Evolutionary conservation across 176 grass and related monocot species (phyloP).

Genomic region (Chloris gayana): DNA sequence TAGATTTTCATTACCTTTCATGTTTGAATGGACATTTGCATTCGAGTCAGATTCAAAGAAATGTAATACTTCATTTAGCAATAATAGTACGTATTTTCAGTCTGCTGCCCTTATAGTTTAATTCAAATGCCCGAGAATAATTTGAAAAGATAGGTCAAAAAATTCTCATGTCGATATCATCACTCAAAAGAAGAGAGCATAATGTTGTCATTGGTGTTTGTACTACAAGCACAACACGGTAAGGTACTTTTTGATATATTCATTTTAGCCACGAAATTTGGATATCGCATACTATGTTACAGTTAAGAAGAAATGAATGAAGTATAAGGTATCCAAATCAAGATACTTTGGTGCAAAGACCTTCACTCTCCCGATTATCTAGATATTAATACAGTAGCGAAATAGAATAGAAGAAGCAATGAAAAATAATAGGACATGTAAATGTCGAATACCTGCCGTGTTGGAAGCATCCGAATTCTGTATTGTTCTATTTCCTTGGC

Average conservation of each 20-base stretch:
- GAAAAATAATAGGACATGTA: not conserved
- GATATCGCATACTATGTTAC: not conserved
- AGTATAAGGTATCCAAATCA: not conserved
- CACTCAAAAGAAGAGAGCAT: not conserved
- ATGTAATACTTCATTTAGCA: not conserved
- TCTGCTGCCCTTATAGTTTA: not conserved
- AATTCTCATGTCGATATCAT: not conserved
- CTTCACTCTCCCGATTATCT: not conserved
- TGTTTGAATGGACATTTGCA: not conserved
- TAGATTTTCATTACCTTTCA: not conserved
- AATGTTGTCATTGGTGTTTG: not conserved
- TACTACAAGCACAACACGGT: not conserved
- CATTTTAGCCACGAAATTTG: not conserved
- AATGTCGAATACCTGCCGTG: constrained; percentile 62
- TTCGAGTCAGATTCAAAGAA: not conserved
- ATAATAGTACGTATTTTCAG: not conserved
- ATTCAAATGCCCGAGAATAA: not conserved
- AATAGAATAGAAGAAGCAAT: not conserved
- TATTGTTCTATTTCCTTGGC: constrained; percentile 88
- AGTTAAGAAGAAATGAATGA: constrained; percentile 17
- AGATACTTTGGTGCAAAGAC: no score
- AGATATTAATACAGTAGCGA: not conserved
- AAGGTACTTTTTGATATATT: not conserved
- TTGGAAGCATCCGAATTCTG: constrained; percentile 81
- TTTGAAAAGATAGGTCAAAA: not conserved